Evolutionary conservation across 495 filamentous ascomycete species (phyloP).

Genomic region (Zalerion maritima): DNA sequence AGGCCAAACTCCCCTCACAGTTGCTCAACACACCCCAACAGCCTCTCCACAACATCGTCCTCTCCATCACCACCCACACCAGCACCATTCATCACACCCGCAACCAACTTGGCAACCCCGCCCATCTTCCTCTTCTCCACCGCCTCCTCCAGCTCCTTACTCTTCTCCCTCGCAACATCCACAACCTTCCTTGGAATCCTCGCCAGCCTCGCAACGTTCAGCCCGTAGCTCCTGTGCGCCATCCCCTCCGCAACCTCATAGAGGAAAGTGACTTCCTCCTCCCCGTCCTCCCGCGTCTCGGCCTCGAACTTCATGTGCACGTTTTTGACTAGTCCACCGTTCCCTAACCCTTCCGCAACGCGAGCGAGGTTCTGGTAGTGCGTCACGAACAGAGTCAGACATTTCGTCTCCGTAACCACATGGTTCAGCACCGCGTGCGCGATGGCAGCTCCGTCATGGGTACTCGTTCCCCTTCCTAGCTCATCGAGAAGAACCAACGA

Average conservation of each 20-base stretch:
- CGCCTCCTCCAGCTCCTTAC: slow-evolving; percentile 60
- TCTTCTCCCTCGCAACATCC: slow-evolving; percentile 65
- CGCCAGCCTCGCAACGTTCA: slow-evolving; percentile 85
- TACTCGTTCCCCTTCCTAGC: slow-evolving; percentile 80
- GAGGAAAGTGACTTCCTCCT: slow-evolving; percentile 60
- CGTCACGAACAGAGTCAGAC: slow-evolving; percentile 86
- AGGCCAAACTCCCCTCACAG: slow-evolving; percentile 11
- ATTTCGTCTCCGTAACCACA: slow-evolving; percentile 56
- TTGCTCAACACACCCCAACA: slow-evolving; percentile 36
- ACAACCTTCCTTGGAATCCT: slow-evolving; percentile 62
- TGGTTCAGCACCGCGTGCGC: slow-evolving; percentile 81
- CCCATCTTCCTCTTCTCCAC: slow-evolving; percentile 43
- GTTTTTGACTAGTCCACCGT: slow-evolving; percentile 49
- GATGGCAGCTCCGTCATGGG: slow-evolving; percentile 93
- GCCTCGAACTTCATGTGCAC: slow-evolving; percentile 77
- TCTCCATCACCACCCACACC: slow-evolving; percentile 5
- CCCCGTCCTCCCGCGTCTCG: slow-evolving; percentile 23
- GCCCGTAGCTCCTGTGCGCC: slow-evolving; percentile 81
- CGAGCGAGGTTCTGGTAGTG: slow-evolving; percentile 81
- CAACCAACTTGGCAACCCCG: slow-evolving; percentile 32
- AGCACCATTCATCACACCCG: slow-evolving; percentile 19
- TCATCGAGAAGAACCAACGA: slow-evolving; percentile 90
- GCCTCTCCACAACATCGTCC: slow-evolving; percentile 26
- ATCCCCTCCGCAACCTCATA: slow-evolving; percentile 78
- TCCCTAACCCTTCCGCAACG: slow-evolving; percentile 50